Evolutionary conservation across 208 protist species (phyloP).

Genomic region (Acanthamoeba sp.): DNA sequence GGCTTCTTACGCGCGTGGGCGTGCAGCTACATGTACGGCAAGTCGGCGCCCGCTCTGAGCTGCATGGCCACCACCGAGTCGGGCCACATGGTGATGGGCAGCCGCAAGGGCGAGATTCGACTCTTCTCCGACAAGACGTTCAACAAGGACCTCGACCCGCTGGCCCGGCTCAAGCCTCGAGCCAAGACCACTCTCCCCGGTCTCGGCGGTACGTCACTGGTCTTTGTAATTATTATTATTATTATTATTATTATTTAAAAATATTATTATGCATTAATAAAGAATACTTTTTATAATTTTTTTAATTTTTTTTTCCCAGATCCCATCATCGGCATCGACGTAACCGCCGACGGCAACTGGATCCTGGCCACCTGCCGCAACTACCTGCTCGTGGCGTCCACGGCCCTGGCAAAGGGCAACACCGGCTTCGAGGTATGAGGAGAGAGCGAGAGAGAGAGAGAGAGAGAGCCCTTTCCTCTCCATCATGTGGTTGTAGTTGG

Average conservation of each 20-base stretch:
- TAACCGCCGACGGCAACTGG: conserved; percentile 87
- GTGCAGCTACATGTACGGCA: conserved; percentile 38
- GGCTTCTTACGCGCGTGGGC: not conserved
- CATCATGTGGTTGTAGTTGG: not conserved
- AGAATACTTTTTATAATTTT: too few relatives aligned
- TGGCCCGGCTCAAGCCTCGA: conserved; percentile 17
- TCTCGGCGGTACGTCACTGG: conserved; percentile 82
- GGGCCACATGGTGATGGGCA: conserved; percentile 86
- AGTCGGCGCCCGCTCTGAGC: not conserved
- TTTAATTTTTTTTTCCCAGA: conserved; percentile 74
- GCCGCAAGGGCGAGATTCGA: conserved; percentile 88
- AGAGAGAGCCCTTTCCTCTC: too few relatives aligned
- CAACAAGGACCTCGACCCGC: conserved; percentile 10
- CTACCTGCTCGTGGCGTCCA: conserved; percentile 87
- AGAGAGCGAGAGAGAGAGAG: not conserved
- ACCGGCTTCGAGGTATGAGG: conserved; percentile 84
- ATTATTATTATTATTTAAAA: too few relatives aligned
- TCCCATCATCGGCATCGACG: conserved; percentile 88
- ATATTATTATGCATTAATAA: too few relatives aligned
- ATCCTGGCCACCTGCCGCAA: conserved; percentile 87
- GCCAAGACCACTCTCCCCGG: conserved; percentile 88
- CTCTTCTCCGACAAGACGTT: conserved; percentile 83
- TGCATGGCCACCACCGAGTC: conserved; percentile 78
- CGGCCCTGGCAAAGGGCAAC: conserved; percentile 70
- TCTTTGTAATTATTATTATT: too few relatives aligned